These are phyloP conservation scores for Kitagawia praeruptora DNA, from an alignment of 129 eudicot species.

Conservation along the genomic window DNA sequence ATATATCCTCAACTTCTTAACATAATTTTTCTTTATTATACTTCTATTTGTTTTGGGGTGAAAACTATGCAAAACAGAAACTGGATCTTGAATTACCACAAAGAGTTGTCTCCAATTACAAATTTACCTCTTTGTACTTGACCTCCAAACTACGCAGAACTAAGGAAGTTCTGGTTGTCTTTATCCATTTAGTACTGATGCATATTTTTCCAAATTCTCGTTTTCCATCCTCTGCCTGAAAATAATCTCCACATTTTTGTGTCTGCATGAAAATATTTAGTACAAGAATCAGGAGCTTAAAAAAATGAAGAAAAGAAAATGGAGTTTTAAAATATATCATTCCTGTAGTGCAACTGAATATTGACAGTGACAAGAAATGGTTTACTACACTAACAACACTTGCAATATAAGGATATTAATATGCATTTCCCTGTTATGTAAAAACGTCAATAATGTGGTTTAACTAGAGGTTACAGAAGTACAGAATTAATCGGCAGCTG, in stretches of 20 bases:
- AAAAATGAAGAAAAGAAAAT: not conserved
- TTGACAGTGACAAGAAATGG: not conserved
- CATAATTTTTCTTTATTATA: not conserved
- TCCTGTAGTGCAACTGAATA: not conserved
- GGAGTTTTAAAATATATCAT: not conserved
- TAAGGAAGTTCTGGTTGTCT: slow-evolving; percentile 54
- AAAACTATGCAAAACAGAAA: not conserved
- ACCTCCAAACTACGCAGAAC: slow-evolving; percentile 71
- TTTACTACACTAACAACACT: not conserved
- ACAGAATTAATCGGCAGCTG: not conserved
- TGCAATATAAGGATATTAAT: not conserved
- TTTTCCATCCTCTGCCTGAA: slow-evolving; percentile 86
- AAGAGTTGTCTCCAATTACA: not conserved
- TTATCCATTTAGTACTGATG: slow-evolving; percentile 45
- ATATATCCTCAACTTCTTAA: not conserved
- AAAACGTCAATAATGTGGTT: not conserved
- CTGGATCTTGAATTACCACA: slow-evolving; percentile 4
- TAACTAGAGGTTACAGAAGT: not conserved
- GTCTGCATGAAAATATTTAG: slow-evolving; percentile 33
- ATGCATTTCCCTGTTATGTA: not conserved
- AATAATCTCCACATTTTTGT: slow-evolving; percentile 90
- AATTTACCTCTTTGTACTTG: slow-evolving; percentile 68
- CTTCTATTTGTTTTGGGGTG: not conserved
- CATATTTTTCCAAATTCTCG: slow-evolving; percentile 77
- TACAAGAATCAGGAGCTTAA: not conserved